Conservation (phyloP, 2,329 filamentous ascomycete species). For the Colletotrichum spaethianum region DNA sequence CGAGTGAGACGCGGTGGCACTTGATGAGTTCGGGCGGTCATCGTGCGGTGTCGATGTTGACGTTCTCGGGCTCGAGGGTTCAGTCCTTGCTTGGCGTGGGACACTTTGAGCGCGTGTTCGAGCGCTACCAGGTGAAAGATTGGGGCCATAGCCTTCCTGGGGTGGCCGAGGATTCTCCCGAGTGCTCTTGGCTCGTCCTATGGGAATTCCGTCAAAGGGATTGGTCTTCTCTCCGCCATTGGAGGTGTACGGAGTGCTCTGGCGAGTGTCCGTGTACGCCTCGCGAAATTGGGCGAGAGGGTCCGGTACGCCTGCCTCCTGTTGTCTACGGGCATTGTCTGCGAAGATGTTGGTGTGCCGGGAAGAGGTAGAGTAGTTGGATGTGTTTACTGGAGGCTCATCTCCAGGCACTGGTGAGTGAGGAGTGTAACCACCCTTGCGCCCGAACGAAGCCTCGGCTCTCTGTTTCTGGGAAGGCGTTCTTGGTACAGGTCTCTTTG, state of each 20-base stretch:
- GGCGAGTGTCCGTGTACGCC: conserved; percentile 61
- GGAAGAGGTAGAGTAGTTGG: conserved; percentile 63
- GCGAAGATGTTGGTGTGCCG: conserved; percentile 46
- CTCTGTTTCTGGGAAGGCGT: conserved; percentile 68
- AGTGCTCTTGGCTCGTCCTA: conserved; percentile 63
- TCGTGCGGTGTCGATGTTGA: conserved; percentile 35
- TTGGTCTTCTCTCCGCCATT: conserved; percentile 72
- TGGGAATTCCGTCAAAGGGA: conserved; percentile 63
- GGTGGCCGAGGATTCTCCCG: conserved; percentile 53
- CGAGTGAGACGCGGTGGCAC: conserved; percentile 28
- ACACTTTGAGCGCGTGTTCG: conserved; percentile 52
- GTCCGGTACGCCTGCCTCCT: conserved; percentile 55
- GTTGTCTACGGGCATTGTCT: conserved; percentile 41
- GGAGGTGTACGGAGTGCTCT: conserved; percentile 70
- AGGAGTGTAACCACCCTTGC: conserved; percentile 65
- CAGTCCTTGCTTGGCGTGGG: conserved; percentile 42
- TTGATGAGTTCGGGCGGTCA: conserved; percentile 32
- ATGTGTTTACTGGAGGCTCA: conserved; percentile 65
- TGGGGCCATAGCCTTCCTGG: conserved; percentile 40
- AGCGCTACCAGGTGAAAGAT: conserved; percentile 42
- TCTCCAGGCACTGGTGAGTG: conserved; percentile 64
- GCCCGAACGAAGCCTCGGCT: conserved; percentile 69
- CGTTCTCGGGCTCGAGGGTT: conserved; percentile 33
- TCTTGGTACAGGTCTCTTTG: conserved; percentile 59
- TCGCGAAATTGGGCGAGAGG: conserved; percentile 64